phyloP scores from a whole-genome alignment of 2,329 filamentous ascomycete species.

The Diaporthe humulicola region DNA sequence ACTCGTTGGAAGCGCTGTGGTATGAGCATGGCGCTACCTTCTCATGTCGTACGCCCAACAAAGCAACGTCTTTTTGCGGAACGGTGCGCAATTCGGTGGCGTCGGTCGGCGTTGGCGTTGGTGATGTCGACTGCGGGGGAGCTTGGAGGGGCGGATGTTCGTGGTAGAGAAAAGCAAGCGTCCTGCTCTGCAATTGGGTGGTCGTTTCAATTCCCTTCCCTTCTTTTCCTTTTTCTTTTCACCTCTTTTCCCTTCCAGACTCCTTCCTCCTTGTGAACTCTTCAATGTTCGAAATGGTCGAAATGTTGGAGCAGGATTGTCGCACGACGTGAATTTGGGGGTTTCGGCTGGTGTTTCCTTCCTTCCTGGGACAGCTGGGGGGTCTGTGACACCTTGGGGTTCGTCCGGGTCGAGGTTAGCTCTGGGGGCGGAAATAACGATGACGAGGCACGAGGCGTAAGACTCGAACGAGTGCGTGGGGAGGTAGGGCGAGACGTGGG shows the following conservation, averaged over 20 bases:
- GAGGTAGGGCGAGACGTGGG: background rate
- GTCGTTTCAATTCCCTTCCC: background rate
- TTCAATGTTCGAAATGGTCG: background rate
- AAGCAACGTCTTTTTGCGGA: background rate
- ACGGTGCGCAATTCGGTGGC: background rate
- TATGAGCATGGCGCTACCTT: conserved; percentile 40
- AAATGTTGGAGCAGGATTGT: conserved; percentile 19
- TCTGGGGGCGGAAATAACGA: conserved; percentile 15
- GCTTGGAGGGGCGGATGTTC: background rate
- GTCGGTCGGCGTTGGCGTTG: background rate
- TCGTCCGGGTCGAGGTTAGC: background rate
- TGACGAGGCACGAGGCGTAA: conserved; percentile 19
- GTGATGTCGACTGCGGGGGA: conserved; percentile 22
- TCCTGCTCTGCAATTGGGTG: background rate
- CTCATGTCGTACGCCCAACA: conserved; percentile 34
- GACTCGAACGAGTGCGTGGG: background rate
- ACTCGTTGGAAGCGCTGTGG: conserved; percentile 40
- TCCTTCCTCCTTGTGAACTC: background rate
- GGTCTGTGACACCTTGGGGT: conserved; percentile 4
- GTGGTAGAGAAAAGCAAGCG: background rate
- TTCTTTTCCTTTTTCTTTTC: background rate
- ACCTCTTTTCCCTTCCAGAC: background rate
- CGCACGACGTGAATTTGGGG: conserved; percentile 22
- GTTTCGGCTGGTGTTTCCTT: conserved; percentile 27
- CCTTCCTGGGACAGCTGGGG: background rate